phyloP scores from a whole-genome alignment of 116 monocot species.

The Trichopus zeylanicus region DNA sequence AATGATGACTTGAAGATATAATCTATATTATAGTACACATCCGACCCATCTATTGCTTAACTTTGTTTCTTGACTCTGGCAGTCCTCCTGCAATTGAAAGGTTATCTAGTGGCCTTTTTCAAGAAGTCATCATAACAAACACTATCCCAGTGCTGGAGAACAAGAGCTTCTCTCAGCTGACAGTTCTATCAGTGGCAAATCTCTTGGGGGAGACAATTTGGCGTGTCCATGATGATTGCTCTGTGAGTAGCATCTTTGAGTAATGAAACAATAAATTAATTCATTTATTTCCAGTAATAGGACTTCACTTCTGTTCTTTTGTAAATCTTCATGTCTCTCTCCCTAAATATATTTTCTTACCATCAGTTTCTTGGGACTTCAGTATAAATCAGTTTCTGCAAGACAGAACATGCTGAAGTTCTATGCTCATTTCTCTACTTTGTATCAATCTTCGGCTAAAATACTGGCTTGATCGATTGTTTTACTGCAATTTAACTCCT shows the following conservation, averaged over 20 bases:
- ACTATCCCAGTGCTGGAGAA: too few relatives aligned
- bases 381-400: background rate
- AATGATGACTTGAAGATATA: too few relatives aligned
- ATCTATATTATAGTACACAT: too few relatives aligned
- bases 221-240: too few relatives aligned
- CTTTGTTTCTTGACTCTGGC: conserved; percentile 8
- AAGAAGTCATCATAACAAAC: too few relatives aligned
- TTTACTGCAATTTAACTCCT: background rate
- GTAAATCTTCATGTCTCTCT: background rate
- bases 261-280: too few relatives aligned
- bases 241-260: conserved; percentile 5
- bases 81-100: conserved; percentile 49
- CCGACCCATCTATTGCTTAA: too few relatives aligned
- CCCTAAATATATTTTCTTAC: background rate
- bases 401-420: background rate
- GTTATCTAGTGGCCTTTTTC: too few relatives aligned
- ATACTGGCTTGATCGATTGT: background rate
- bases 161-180: too few relatives aligned
- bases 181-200: background rate
- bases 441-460: background rate
- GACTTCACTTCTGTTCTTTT: background rate
- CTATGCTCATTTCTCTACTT: background rate
- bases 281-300: too few relatives aligned
- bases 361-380: background rate
- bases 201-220: too few relatives aligned